Base-by-base conservation (phyloP, 176 grass and related monocot species). In the Carex myosuroides region DNA sequence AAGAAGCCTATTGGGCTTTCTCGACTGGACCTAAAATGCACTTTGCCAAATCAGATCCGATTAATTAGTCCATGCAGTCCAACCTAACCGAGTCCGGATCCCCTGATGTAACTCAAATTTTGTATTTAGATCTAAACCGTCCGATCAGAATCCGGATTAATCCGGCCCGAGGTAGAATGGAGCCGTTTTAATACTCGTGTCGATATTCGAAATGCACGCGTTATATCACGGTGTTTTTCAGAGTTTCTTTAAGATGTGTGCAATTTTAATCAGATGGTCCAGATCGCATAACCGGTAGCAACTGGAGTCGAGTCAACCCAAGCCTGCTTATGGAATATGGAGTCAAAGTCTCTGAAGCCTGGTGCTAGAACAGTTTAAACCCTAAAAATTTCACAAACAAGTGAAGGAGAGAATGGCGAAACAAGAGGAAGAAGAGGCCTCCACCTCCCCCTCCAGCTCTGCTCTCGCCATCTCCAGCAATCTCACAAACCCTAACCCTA, bases 391-490 rank as follows among this genome's bases (percentile, higher is more conserved):
- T 41, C 6, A 67, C 35, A 11, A 12, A 29, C 41, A 82, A 82
- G 80, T 10, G 50, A 44, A 82, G 1, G 10, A 37, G 3, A 50
- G 50, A 50, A 82, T 61, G 62, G 50, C n/a, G 60, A 64, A 82
- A 52, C 17, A 65, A 46, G 8, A 82, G 24, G 61, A 82, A 79
- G 66, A 81, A 70, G 86, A 90, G 9, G 12, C 56, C 46, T 87
- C 86, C 14, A 81, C 79, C 54, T 57, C 80, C 13, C 42, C 12
- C 69, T 33, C 62, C 11, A 54, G 17, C n/a, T 60, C 70, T 3
- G 18, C 66, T 87, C 85, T 91, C 17, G 63, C 83, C 3, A 74
- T 89, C 30, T 79, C 88, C 50, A 0, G 65, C 0, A 60, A 53
- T 12, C 2, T 62, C 0, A 13, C 71, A 41, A 72, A 73, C 61